Conservation (phyloP, 2,329 filamentous ascomycete genomes). For the Aureobasidium pullulans region DNA sequence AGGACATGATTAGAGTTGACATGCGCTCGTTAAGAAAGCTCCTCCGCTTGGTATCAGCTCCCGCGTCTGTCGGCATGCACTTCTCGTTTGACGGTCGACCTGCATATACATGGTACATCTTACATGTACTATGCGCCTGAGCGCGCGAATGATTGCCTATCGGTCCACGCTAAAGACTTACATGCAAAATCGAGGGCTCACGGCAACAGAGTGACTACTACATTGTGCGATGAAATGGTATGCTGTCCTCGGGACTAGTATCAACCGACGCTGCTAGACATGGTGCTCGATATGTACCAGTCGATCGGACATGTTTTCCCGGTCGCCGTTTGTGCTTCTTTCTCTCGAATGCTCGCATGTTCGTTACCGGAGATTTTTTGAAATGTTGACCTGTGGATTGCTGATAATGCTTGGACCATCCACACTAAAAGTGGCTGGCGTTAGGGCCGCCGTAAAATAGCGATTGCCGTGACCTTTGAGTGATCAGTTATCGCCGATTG, state of each 20-base stretch:
- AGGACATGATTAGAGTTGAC: too few relatives aligned
- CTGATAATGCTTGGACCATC: constrained; percentile 6
- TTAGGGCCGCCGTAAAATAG: constrained; percentile 5
- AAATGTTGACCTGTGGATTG: neutral
- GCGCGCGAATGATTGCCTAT: constrained; percentile 7
- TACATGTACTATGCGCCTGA: constrained; percentile 1
- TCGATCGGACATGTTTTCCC: too few relatives aligned
- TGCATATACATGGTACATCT: neutral
- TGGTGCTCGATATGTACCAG: too few relatives aligned
- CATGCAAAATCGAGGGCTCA: neutral
- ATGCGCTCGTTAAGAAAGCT: neutral
- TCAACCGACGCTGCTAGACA: too few relatives aligned
- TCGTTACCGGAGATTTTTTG: neutral
- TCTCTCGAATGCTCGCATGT: neutral
- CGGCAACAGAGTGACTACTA: neutral
- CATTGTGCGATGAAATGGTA: neutral
- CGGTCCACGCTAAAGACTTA: neutral
- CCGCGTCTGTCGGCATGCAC: constrained; percentile 3
- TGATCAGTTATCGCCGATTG: constrained; percentile 12
- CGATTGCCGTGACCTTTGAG: neutral
- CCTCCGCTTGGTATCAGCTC: neutral
- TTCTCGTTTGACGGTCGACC: constrained; percentile 2
- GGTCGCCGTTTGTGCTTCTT: neutral
- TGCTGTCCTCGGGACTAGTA: neutral
- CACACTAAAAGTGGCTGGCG: constrained; percentile 9